Evolutionary conservation across 1,284 basidiomycete genomes (phyloP), one percentile per base, ranked within the genome.

Genomic region (Naganishia liquefaciens): DNA sequence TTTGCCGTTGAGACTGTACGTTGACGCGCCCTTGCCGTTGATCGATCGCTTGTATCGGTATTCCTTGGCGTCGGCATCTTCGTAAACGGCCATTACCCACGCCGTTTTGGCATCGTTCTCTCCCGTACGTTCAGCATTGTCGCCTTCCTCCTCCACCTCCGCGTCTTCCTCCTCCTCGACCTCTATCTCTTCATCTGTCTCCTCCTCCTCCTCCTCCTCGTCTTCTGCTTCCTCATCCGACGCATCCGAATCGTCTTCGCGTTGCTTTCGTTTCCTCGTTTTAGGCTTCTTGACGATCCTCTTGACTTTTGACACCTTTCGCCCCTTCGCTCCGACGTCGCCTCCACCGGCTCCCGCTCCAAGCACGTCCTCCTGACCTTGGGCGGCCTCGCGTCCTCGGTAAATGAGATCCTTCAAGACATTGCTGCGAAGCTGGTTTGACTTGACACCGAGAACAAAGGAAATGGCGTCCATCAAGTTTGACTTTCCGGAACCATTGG

Each of bases 401-500:
- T 97, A 99, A 13, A 99, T 90, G 50, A 99, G 83, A 77, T 99
- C 96, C 72, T 90, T 92, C 39, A 99, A 83, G 73, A 98, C 93
- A 55, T 90, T 91, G 72, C 90, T 93, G 51, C 96, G 85, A 25
- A 99, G 84, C 72, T 98, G 93, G 1, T 88, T 89, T 63, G 90
- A 93, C 81, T 94, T 93, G 53, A 99, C 90, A 37, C 96, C 95
- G 10, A 99, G 87, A 5, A 99, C 96, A 76, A 99, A 99, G 2
- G 96, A 99, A 71, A 99, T 97, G 63, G 96, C 96, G 77, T 99
- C 96, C 96, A 99, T 99, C 68, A 99, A 86, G 77, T 99, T 99
- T 40, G 92, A 95, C 78, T 99, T 99, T 69, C 96, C 96, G 3
- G 94, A 93, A 65, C 96, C 96, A 88, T 99, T 99, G 50, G 96